Base-by-base conservation (phyloP, 2,329 filamentous ascomycete species). In the Alternaria alternata region DNA sequence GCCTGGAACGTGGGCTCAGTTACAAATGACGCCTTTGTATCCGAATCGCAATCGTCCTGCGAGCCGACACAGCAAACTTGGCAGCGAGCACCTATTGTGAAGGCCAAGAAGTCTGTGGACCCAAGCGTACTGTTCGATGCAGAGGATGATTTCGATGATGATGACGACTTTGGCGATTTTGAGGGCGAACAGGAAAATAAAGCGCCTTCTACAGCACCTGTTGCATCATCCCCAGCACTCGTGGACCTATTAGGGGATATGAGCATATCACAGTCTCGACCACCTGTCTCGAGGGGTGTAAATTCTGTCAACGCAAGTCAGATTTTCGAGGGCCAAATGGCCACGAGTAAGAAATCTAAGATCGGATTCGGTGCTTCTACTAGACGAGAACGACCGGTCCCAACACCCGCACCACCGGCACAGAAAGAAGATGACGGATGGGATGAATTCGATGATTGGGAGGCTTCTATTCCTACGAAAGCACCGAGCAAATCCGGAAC, bases 381-480 rank as follows among this genome's bases (percentile, higher is more conserved):
- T 11, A 64, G 61, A 24, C 5, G 57, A 5, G 65, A 64, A 42
- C 36, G 63, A 28, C 12, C 53, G 20, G 24, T 22, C 26, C 28
- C 53, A 22, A 55, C 44, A 11, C 39, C 64, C 16, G 38, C 59
- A 26, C 22, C 62, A 24, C 43, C 53, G 30, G 30, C 44, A 39
- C 28, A 56, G 18, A 56, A 67, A 22, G 57, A 70, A 12, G 73
- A 77, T 38, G 79, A 81, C 36, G 66, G 68, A 7, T 84, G 82
- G 82, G 82, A 82, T 51, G 80, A 82, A 48, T 84, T 84, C 38
- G 76, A 78, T 49, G 77, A 79, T 42, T 78, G 76, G 77, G 77
- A 78, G 60, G 73, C 74, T 53, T 72, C 76, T n/a, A 75, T 76
- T 42, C 30, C 61, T 20, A 36, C 57, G 43, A 60, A 66, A 55